Evolutionary conservation across 1,284 basidiomycete genomes (phyloP).

Genomic region (Irpex sp.): DNA sequence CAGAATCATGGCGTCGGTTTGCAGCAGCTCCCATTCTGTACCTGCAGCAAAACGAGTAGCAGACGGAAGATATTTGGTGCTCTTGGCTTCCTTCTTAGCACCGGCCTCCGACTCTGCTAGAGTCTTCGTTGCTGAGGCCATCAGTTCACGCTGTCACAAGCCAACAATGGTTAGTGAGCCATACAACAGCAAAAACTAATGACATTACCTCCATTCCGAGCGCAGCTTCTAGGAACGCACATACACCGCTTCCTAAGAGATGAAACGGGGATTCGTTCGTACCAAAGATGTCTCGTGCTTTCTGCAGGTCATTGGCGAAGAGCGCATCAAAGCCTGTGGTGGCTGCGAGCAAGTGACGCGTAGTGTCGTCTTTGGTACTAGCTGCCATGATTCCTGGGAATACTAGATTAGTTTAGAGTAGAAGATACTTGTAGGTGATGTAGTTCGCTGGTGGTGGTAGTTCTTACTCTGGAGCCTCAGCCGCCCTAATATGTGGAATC

Average conservation of each 20-base stretch:
- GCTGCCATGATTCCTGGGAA: neutral
- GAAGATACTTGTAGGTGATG: neutral
- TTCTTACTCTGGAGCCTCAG: neutral
- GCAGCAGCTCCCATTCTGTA: slow-evolving; percentile 69
- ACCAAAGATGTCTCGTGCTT: slow-evolving; percentile 49
- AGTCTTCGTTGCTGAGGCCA: slow-evolving; percentile 54
- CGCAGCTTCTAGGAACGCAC: slow-evolving; percentile 72
- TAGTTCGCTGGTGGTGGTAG: neutral
- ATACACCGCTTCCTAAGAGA: slow-evolving; percentile 66
- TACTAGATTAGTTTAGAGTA: neutral
- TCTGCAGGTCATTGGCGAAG: slow-evolving; percentile 61
- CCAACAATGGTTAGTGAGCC: neutral
- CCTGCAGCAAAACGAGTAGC: slow-evolving; percentile 54
- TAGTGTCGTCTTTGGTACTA: slow-evolving; percentile 20
- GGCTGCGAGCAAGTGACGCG: slow-evolving; percentile 45
- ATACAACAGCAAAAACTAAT: neutral
- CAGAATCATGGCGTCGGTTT: slow-evolving; percentile 67
- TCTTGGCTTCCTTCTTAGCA: slow-evolving; percentile 51
- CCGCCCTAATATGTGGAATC: neutral
- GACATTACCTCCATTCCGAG: slow-evolving; percentile 71
- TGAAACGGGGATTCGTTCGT: slow-evolving; percentile 61
- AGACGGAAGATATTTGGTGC: slow-evolving; percentile 33
- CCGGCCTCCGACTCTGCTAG: slow-evolving; percentile 58
- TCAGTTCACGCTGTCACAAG: slow-evolving; percentile 29
- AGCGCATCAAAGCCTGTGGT: slow-evolving; percentile 61